Evolutionary conservation across 192 early-diverging fungal genomes (phyloP), one percentile per base, ranked within the genome.

Genomic region (Coemansia sp.): DNA sequence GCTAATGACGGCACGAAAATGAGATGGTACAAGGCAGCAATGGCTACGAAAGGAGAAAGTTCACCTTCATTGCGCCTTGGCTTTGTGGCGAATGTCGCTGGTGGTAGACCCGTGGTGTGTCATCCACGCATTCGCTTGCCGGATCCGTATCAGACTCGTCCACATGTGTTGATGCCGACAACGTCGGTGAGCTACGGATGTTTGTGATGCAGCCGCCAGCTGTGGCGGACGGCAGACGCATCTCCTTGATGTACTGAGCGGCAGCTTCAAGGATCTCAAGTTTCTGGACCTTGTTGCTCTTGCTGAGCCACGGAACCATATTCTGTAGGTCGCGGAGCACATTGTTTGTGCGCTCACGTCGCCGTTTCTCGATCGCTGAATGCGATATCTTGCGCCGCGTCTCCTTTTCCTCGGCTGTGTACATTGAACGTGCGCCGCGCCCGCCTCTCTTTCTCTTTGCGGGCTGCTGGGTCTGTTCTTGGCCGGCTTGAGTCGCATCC

Each of bases 281-380:
- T 58, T 75, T 75, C 38, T 75, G 66, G 14, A 69, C 62, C 67
- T 69, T 68, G 33, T 49, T 66, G 59, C 67, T 66, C 62, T 74
- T 74, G 58, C 72, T 61, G 35, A 69, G 62, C 66, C 61, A 63
- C 33, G 93, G 93, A 10, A 94, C 88, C 19, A 94, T 72, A 46
- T 83, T 70, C 74, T 90, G 89, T 35, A 94, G 75, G 43, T 90
- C 86, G 48, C 85, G 62, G 42, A 94, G 89, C 80, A 91, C 90
- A 63, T 91, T 88, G 70, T 94, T 94, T 70, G 91, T 94, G 41
- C 89, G 84, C 66, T 93, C 93, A 40, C 93, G 87, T 48, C 93
- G 84, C 41, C 91, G 84, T 17, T 89, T 82, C 67, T 94, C 93
- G 45, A 94, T 93, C 4, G 89, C 89, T 32, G 88, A 90, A 60